These are phyloP conservation scores for Solanum rostratum DNA, from an alignment of 257 asterid species.

Conservation along the genomic window DNA sequence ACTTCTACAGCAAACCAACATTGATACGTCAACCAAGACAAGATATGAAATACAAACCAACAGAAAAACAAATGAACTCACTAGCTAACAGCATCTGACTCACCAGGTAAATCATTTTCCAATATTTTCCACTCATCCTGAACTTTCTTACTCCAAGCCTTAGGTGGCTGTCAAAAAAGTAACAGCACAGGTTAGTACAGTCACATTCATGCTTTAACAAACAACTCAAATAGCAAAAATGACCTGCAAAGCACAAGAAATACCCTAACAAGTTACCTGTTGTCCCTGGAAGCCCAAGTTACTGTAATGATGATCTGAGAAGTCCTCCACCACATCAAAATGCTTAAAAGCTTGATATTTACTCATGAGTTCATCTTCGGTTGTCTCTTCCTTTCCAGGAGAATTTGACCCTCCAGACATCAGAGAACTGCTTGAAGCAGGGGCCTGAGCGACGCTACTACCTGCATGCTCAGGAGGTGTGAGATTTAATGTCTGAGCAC, in stretches of 20 bases:
- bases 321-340: conserved; percentile 35
- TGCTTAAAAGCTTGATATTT: conserved; percentile 25
- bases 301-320: conserved; percentile 44
- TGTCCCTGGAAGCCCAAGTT: conserved; percentile 20
- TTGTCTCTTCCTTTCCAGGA: conserved; percentile 16
- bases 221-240: neutral
- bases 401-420: conserved; percentile 17
- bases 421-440: conserved; percentile 25
- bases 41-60: neutral
- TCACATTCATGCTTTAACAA: neutral
- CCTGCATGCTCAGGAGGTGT: neutral
- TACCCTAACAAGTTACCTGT: conserved; percentile 20
- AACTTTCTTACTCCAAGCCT: conserved; percentile 39
- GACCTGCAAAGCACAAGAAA: neutral
- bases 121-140: conserved; percentile 56
- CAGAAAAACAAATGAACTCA: neutral
- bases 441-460: neutral
- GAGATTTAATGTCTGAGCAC: conserved; percentile 5
- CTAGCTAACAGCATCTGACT: neutral
- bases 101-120: conserved; percentile 51
- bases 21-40: neutral
- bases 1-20: neutral
- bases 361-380: conserved; percentile 13
- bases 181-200: neutral
- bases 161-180: conserved; percentile 30